phyloP scores from a whole-genome alignment of 495 filamentous ascomycete genomes.

The Trichoderma reesei region DNA sequence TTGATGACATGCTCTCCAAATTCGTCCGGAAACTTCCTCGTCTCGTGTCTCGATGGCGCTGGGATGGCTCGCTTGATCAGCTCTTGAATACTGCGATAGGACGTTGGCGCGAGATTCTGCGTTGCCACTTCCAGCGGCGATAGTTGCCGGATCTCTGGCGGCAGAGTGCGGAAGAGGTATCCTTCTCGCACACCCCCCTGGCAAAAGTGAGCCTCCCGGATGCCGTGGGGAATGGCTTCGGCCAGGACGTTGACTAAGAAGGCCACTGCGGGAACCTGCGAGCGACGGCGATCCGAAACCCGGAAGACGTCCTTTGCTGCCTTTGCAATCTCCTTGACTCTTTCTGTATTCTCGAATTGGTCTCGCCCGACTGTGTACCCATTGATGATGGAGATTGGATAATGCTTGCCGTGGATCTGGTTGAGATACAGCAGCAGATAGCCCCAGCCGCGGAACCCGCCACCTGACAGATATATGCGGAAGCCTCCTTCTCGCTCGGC shows the following conservation, averaged over 20 bases:
- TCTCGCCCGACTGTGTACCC: slow-evolving; percentile 46
- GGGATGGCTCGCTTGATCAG: slow-evolving; percentile 41
- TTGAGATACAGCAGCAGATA: slow-evolving; percentile 48
- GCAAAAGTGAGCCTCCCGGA: slow-evolving; percentile 53
- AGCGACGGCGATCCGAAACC: slow-evolving; percentile 53
- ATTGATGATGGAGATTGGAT: slow-evolving; percentile 68
- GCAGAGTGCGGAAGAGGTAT: slow-evolving; percentile 44
- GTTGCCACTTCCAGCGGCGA: slow-evolving; percentile 54
- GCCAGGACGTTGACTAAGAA: slow-evolving; percentile 51
- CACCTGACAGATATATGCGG: slow-evolving; percentile 57
- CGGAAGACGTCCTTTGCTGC: slow-evolving; percentile 47
- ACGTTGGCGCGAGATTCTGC: slow-evolving; percentile 36
- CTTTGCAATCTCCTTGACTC: slow-evolving; percentile 32
- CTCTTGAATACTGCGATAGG: slow-evolving; percentile 29
- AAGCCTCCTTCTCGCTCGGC: slow-evolving; percentile 40
- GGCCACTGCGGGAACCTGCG: slow-evolving; percentile 58
- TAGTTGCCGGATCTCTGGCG: slow-evolving; percentile 35
- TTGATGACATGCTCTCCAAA: slow-evolving; percentile 36
- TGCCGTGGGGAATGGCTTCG: slow-evolving; percentile 43
- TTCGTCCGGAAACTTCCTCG: slow-evolving; percentile 22
- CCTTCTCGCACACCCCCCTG: slow-evolving; percentile 67
- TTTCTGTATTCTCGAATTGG: slow-evolving; percentile 44
- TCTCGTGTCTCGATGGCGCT: slow-evolving; percentile 11
- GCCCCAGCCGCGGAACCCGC: slow-evolving; percentile 65
- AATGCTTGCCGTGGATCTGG: slow-evolving; percentile 42